phyloP scores from a whole-genome alignment of 2,329 filamentous ascomycete genomes.

The Acrocalymma vagum region DNA sequence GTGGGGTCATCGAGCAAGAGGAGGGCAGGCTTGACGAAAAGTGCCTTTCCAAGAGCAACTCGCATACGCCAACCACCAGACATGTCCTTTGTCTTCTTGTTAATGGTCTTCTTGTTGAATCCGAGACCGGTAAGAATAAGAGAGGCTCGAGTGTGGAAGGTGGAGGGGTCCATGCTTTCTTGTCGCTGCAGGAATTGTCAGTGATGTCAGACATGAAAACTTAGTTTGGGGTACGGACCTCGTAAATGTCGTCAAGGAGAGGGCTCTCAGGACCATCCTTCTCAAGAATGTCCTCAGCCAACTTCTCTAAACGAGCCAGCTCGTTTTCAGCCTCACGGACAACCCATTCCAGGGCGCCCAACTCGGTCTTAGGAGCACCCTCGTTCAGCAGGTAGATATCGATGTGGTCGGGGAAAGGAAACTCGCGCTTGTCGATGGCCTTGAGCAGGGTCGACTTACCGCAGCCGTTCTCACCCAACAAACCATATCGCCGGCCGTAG shows the following conservation, averaged over 20 bases:
- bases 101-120: slow-evolving; percentile 97
- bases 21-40: slow-evolving; percentile 97
- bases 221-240: slow-evolving; percentile 66
- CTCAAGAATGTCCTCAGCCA: slow-evolving; percentile 91
- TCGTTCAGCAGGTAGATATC: slow-evolving; percentile 99
- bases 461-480: slow-evolving; percentile 98
- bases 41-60: slow-evolving; percentile 94
- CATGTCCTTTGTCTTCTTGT: slow-evolving; percentile 99
- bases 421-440: slow-evolving; percentile 92
- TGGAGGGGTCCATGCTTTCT: slow-evolving; percentile 98
- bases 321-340: slow-evolving; percentile 93
- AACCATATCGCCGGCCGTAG: slow-evolving; percentile 90
- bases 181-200: slow-evolving; percentile 72
- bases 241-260: slow-evolving; percentile 91
- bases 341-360: slow-evolving; percentile 96
- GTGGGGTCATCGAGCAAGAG: slow-evolving; percentile 97
- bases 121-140: slow-evolving; percentile 98
- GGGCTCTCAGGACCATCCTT: slow-evolving; percentile 91
- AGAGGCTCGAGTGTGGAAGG: slow-evolving; percentile 93
- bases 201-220: neutral
- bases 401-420: slow-evolving; percentile 92
- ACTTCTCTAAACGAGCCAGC: slow-evolving; percentile 85
- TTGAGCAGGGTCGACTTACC: slow-evolving; percentile 98
- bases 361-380: slow-evolving; percentile 86
- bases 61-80: slow-evolving; percentile 99